These are phyloP conservation scores for Raffaelea ambrosiae DNA, from an alignment of 2,329 filamentous ascomycete genomes.

Conservation along the genomic window DNA sequence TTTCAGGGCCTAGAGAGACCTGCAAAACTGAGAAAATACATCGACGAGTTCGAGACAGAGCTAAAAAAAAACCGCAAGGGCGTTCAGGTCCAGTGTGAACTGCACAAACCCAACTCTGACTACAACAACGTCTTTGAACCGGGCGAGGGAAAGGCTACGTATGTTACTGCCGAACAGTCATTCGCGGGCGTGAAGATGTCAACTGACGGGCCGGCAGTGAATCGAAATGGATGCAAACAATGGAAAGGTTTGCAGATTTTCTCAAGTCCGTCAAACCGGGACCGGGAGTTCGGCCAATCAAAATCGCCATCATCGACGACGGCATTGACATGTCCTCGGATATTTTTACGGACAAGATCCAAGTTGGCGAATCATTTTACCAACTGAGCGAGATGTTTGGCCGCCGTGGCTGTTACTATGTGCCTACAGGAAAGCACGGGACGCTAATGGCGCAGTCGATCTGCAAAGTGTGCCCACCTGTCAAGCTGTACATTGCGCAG, in stretches of 20 bases:
- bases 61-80: not conserved
- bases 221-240: slow-evolving; percentile 4
- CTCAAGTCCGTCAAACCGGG: not conserved
- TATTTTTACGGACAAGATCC: slow-evolving; percentile 5
- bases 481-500: slow-evolving; percentile 9
- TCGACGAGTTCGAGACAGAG: not conserved
- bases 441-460: slow-evolving; percentile 7
- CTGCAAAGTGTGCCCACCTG: slow-evolving; percentile 3
- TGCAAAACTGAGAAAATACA: not conserved
- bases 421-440: slow-evolving; percentile 6
- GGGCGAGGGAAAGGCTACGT: slow-evolving; percentile 1
- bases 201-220: not conserved
- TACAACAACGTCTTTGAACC: slow-evolving; percentile 2
- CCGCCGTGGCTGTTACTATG: slow-evolving; percentile 5
- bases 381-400: slow-evolving; percentile 4
- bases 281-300: not conserved
- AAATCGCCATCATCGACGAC: slow-evolving; percentile 8
- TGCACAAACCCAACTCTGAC: not conserved
- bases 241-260: slow-evolving; percentile 4
- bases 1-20: not conserved
- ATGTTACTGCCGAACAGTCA: not conserved
- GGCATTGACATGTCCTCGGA: slow-evolving; percentile 6
- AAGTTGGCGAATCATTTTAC: slow-evolving; percentile 8
- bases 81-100: not conserved
- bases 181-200: too few relatives aligned